These are phyloP conservation scores for Asterella californica DNA, from an alignment of 225 moss, liverwort and hornwort species.

Conservation along the genomic window DNA sequence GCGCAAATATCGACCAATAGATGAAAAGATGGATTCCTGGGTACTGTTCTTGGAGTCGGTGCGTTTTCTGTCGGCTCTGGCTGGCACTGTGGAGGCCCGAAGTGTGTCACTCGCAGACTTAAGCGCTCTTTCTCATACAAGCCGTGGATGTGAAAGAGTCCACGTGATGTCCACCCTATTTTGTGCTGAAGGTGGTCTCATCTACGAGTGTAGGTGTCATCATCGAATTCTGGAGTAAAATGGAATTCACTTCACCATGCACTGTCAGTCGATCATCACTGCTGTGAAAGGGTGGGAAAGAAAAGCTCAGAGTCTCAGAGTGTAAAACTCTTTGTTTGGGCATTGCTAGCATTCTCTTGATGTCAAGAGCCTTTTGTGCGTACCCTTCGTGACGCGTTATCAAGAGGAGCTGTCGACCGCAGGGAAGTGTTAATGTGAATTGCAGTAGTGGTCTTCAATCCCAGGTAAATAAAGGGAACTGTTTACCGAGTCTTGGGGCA, in stretches of 20 bases:
- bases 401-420: not conserved
- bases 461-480: not conserved
- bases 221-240: too few relatives aligned
- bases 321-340: not conserved
- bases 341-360: not conserved
- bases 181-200: too few relatives aligned
- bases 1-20: conserved; percentile 21
- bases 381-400: too few relatives aligned
- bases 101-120: not conserved
- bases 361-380: too few relatives aligned
- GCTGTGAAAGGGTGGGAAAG: too few relatives aligned
- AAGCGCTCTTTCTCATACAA: not conserved
- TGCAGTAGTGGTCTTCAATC: not conserved
- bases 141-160: not conserved
- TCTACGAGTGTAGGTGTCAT: too few relatives aligned
- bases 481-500: not conserved
- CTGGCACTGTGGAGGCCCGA: too few relatives aligned
- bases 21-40: not conserved
- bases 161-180: not conserved
- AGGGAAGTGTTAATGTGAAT: not conserved
- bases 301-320: too few relatives aligned
- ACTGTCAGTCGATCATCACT: too few relatives aligned
- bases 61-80: not conserved
- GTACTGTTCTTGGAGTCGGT: too few relatives aligned
- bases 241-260: too few relatives aligned